Base-by-base conservation (phyloP, 345 rosid species). In the Litchi chinensis region DNA sequence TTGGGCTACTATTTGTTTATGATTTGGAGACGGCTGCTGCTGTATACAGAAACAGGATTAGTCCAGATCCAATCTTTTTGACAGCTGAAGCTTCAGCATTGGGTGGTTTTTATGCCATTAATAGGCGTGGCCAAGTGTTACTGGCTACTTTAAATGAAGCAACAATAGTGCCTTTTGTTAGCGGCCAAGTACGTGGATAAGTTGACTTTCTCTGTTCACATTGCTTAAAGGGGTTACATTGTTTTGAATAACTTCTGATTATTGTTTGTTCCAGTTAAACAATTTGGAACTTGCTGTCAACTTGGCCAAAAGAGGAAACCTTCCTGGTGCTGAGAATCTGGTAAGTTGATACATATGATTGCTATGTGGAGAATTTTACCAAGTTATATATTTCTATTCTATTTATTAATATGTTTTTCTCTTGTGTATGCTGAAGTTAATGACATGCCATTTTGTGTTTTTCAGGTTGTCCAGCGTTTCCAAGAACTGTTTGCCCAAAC, bases 321-420 rank as follows among this genome's bases (percentile, higher is more conserved):
- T 97, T 75, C 99, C 99, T 84, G 99, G 99, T 80, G 99, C 98
- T 40, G 99, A 97, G 86, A 93, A 93, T 87, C 90, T 97, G 93
- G 99, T 92, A 89, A 86, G 71, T 39, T 32, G 21, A 37, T 63
- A 10, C 52, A 62, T 46, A 26, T 71, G 39, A 71, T 22, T 71
- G 41, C 40, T 26, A 46, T 50, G 44, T 1, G 3, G 62, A 1
- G 41, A 37, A 32, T 19, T 59, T 56, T 39, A n/a, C 41, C 10
- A 3, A 32, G 21, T 80, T 80, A 54, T 75, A 28, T 64, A n/a
- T 69, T 72, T 32, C 37, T 75, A 28, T 70, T 82, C 60, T 77
- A 26, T 67, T 50, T 76, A 5, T 57, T 74, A 64, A 18, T 57
- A 48, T 21, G 3, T 60, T 44, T 32, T 39, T 37, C 64, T 63